Evolutionary conservation across 225 moss, liverwort and hornwort genomes (phyloP).

Genomic region (Marchantia paleacea): DNA sequence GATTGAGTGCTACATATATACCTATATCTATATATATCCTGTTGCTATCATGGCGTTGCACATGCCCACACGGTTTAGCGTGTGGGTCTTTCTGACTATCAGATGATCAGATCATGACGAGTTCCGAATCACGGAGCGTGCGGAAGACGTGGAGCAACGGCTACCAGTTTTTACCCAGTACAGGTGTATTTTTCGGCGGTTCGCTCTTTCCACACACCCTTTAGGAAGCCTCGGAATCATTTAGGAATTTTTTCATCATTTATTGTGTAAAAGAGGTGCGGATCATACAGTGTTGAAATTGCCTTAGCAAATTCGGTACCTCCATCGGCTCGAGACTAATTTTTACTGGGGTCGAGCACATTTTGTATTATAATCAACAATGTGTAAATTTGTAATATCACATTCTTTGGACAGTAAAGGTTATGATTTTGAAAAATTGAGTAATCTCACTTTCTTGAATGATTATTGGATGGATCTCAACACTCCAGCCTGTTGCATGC

Average conservation of each 20-base stretch:
- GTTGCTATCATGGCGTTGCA: slow-evolving; percentile 20
- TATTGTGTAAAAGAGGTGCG: background rate
- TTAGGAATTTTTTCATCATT: background rate
- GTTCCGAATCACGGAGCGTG: slow-evolving; percentile 26
- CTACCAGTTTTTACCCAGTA: slow-evolving; percentile 12
- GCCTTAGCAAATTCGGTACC: background rate
- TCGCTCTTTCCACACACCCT: background rate
- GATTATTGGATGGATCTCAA: too few relatives aligned
- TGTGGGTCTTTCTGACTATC: slow-evolving; percentile 32
- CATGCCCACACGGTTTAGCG: slow-evolving; percentile 29
- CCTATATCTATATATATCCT: slow-evolving; percentile 24
- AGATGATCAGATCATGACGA: slow-evolving; percentile 28
- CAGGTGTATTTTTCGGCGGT: slow-evolving; percentile 10
- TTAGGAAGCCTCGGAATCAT: background rate
- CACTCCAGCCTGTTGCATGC: too few relatives aligned
- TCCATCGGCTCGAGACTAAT: background rate
- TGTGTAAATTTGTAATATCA: slow-evolving; percentile 14
- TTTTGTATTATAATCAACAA: background rate
- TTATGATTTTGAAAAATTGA: background rate
- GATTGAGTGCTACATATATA: slow-evolving; percentile 18
- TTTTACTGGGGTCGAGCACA: background rate
- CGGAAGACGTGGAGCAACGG: slow-evolving; percentile 24
- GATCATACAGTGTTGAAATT: background rate
- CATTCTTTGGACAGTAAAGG: slow-evolving; percentile 19
- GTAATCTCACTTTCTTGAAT: background rate